Evolutionary conservation across 768 basidiomycete genomes (phyloP).

Genomic region (Multifurca ochricompacta): DNA sequence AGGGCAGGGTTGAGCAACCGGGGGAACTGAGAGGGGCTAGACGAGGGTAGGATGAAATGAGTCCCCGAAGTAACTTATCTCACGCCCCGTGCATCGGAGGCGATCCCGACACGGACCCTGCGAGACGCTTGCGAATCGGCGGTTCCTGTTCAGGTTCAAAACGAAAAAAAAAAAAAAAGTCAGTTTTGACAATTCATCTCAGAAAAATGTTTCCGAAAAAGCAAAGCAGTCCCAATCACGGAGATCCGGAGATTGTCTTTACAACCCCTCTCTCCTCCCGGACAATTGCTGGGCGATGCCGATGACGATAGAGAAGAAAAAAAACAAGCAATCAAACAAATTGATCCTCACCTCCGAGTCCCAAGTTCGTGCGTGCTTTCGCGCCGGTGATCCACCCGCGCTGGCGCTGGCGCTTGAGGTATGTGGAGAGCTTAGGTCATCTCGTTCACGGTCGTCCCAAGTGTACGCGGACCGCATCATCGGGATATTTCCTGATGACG

Average conservation of each 20-base stretch:
- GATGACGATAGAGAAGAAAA: not conserved
- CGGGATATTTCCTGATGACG: not conserved
- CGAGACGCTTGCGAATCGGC: constrained; percentile 13
- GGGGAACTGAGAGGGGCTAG: not conserved
- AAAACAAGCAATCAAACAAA: too few species aligned
- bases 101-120: constrained; percentile 9
- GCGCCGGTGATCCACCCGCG: constrained; percentile 11
- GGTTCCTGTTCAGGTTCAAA: not conserved
- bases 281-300: not conserved
- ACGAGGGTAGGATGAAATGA: not conserved
- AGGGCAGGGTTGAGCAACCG: not conserved
- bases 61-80: not conserved
- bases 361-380: constrained; percentile 20
- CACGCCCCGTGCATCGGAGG: constrained; percentile 9
- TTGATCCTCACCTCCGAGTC: constrained; percentile 11
- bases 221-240: too few species aligned
- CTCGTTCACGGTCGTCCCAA: constrained; percentile 20
- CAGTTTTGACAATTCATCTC: too few species aligned
- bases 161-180: not conserved
- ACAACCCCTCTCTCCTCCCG: not conserved
- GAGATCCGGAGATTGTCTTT: not conserved
- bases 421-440: constrained; percentile 14
- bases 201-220: too few species aligned
- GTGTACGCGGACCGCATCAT: constrained; percentile 18
- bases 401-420: constrained; percentile 15